phyloP scores from a whole-genome alignment of 2,329 filamentous ascomycete species.

The Pseudocercospora eumusae region DNA sequence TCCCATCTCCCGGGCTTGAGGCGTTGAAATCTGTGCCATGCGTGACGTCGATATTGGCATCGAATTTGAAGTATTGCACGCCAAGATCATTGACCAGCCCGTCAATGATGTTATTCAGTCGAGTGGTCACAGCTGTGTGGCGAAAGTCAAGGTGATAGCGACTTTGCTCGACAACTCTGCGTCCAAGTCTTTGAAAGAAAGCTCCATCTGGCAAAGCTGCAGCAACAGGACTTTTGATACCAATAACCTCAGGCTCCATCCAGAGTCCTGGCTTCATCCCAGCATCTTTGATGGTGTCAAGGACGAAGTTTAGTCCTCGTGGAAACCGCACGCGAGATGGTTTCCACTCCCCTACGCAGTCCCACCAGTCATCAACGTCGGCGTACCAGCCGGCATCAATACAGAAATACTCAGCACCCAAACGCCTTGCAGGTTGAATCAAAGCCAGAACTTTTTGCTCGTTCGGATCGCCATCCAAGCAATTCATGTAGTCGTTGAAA shows the following conservation, averaged over 20 bases:
- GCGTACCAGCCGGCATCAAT: slow-evolving; percentile 4
- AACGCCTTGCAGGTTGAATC: background rate
- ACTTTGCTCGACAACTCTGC: slow-evolving; percentile 7
- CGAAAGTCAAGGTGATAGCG: slow-evolving; percentile 17
- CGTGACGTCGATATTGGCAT: slow-evolving; percentile 14
- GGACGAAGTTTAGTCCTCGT: background rate
- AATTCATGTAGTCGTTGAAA: background rate
- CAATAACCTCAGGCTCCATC: slow-evolving; percentile 11
- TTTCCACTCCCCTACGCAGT: background rate
- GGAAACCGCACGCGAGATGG: background rate
- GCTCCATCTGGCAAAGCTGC: slow-evolving; percentile 3
- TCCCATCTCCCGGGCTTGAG: background rate
- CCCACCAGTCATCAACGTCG: background rate
- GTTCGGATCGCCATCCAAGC: background rate
- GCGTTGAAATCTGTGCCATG: slow-evolving; percentile 7
- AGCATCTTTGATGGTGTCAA: background rate
- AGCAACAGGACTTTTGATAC: background rate
- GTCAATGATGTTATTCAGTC: background rate
- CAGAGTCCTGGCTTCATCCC: slow-evolving; percentile 11
- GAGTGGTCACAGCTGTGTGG: background rate
- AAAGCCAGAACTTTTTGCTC: background rate
- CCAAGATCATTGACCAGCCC: slow-evolving; percentile 1
- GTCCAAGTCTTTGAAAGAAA: slow-evolving; percentile 8
- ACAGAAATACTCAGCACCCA: background rate
- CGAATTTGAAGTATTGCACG: slow-evolving; percentile 15